These are phyloP conservation scores for Leishmania martiniquensis DNA, from an alignment of 208 protist species.

Conservation along the genomic window DNA sequence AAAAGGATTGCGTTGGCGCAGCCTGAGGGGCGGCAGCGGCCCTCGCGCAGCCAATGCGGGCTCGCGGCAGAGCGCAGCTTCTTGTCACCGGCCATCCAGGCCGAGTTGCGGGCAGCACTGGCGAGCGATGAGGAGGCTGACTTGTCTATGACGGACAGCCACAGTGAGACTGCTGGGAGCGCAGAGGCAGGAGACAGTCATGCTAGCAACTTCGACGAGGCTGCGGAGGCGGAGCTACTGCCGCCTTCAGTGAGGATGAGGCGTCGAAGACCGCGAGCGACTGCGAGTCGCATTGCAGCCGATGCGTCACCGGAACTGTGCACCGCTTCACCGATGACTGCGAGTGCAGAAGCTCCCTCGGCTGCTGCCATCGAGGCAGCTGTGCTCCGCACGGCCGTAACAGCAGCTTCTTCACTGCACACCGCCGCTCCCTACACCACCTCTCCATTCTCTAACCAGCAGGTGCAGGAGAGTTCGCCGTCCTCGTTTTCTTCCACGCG, in stretches of 20 bases:
- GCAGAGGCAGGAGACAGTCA: not conserved
- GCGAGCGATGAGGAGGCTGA: conserved; percentile 9
- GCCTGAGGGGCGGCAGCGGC: not conserved
- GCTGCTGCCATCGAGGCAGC: not conserved
- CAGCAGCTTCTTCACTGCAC: conserved; percentile 5
- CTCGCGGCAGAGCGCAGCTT: conserved; percentile 21
- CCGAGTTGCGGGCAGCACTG: conserved; percentile 21
- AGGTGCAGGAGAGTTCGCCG: not conserved
- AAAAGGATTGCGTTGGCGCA: not conserved
- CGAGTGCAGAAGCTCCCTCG: not conserved
- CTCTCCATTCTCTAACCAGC: too few relatives aligned
- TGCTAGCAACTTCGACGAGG: not conserved
- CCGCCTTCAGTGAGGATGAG: not conserved
- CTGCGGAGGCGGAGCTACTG: not conserved
- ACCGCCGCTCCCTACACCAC: not conserved
- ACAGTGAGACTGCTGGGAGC: not conserved
- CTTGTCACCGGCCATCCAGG: conserved; percentile 19
- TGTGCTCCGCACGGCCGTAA: not conserved
- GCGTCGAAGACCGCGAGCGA: not conserved
- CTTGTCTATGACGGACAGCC: not conserved
- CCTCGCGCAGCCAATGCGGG: conserved; percentile 9
- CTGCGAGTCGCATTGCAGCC: not conserved
- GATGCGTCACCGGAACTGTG: not conserved
- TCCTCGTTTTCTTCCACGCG: not conserved
- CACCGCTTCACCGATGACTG: not conserved